phyloP scores from a whole-genome alignment of 305 asterid genomes.

The Plantago coronopus region DNA sequence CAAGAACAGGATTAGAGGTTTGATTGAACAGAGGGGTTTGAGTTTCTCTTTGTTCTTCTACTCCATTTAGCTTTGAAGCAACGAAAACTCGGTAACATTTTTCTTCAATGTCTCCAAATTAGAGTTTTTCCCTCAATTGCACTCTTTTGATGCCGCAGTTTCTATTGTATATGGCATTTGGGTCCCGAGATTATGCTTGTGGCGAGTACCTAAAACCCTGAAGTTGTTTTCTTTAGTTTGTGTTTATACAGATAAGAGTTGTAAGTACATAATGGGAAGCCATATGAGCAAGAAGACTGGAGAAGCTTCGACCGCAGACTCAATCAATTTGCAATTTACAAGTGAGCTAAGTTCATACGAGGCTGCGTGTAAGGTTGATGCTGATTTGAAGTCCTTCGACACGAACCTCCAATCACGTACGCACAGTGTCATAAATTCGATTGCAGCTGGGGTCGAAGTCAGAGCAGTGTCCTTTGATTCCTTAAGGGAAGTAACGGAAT shows the following conservation, averaged over 20 bases:
- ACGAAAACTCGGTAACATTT: background rate
- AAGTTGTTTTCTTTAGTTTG: slow-evolving; percentile 10
- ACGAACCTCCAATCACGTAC: slow-evolving; percentile 60
- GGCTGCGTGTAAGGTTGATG: slow-evolving; percentile 67
- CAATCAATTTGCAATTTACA: slow-evolving; percentile 46
- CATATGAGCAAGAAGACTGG: slow-evolving; percentile 77
- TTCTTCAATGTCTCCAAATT: background rate
- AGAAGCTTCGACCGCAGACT: slow-evolving; percentile 51
- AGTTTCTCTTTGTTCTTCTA: background rate
- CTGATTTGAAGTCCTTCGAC: slow-evolving; percentile 65
- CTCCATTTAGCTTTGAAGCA: slow-evolving; percentile 8
- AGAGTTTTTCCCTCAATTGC: too few relatives aligned
- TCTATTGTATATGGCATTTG: too few relatives aligned
- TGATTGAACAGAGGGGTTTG: background rate
- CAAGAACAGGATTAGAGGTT: background rate
- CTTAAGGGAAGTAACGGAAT: slow-evolving; percentile 64
- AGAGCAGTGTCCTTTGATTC: slow-evolving; percentile 80
- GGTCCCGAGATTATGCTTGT: too few relatives aligned
- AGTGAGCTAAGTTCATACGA: slow-evolving; percentile 59
- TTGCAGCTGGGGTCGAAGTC: slow-evolving; percentile 86
- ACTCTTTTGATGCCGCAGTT: too few relatives aligned
- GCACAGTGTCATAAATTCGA: slow-evolving; percentile 47
- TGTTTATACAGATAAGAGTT: slow-evolving; percentile 21
- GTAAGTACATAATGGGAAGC: slow-evolving; percentile 58
- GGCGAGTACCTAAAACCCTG: slow-evolving; percentile 1